These are phyloP conservation scores for Boletus barrowsii DNA, from an alignment of 768 basidiomycete species.

Conservation along the genomic window DNA sequence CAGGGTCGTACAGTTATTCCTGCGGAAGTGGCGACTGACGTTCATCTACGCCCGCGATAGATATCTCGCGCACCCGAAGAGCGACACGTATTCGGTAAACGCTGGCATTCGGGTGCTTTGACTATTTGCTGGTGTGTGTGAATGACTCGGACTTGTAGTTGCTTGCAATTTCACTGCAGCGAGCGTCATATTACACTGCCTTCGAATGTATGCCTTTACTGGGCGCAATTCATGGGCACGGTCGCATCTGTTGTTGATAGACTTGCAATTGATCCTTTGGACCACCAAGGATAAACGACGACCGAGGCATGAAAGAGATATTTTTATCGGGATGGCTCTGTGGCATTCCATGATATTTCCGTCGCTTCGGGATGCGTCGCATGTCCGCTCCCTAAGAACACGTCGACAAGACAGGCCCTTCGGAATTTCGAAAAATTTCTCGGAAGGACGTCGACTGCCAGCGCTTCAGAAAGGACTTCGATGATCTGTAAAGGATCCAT, in stretches of 20 bases:
- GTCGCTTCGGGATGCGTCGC: neutral
- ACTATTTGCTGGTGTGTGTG: neutral
- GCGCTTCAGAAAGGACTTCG: too few relatives aligned
- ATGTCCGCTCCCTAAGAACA: neutral
- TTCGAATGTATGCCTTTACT: neutral
- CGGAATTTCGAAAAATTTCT: neutral
- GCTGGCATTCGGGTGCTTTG: neutral
- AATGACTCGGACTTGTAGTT: too few relatives aligned
- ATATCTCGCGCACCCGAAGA: neutral
- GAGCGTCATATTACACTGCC: neutral
- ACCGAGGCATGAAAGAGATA: neutral
- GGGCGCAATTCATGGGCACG: neutral
- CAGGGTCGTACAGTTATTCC: neutral
- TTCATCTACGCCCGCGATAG: neutral
- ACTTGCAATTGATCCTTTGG: slow-evolving; percentile 11
- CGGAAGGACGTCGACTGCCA: neutral
- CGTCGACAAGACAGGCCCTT: neutral
- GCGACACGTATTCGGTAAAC: slow-evolving; percentile 5
- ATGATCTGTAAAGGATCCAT: neutral
- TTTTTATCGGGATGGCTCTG: neutral
- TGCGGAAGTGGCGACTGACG: neutral
- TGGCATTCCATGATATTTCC: neutral
- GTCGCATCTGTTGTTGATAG: slow-evolving; percentile 16
- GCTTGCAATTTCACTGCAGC: too few relatives aligned
- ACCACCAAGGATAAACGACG: neutral